Conservation (phyloP, 768 basidiomycete species). For the Glaciozyma antarctica region DNA sequence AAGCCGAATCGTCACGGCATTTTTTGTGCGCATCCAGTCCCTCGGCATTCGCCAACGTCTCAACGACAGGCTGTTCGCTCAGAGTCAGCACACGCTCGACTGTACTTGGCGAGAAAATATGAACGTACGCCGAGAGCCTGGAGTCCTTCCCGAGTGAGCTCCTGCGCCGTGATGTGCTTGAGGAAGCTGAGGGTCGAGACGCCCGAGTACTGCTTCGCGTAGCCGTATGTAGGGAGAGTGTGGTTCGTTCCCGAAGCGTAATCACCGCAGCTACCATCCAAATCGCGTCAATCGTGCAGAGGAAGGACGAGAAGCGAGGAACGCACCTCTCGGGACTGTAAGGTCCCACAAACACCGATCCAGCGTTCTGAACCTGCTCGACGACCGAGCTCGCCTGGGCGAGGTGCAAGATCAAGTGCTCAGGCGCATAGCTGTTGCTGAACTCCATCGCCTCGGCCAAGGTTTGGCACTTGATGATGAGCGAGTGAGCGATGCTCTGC, state of each 20-base stretch:
- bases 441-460: conserved; percentile 72
- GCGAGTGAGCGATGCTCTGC: conserved; percentile 76
- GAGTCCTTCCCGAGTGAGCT: conserved; percentile 71
- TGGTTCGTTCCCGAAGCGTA: conserved; percentile 99
- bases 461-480: conserved; percentile 65
- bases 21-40: conserved; percentile 86
- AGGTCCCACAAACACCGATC: conserved; percentile 89
- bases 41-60: conserved; percentile 85
- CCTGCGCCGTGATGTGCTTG: conserved; percentile 96
- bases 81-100: not conserved
- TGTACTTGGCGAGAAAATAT: not conserved
- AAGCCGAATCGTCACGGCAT: conserved; percentile 60
- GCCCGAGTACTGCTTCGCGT: conserved; percentile 78
- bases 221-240: conserved; percentile 64
- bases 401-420: conserved; percentile 89
- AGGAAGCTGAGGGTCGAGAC: conserved; percentile 97
- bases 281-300: conserved; percentile 9
- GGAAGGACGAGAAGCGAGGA: not conserved
- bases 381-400: conserved; percentile 60
- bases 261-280: conserved; percentile 75
- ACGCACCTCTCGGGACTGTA: conserved; percentile 86
- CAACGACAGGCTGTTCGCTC: conserved; percentile 47
- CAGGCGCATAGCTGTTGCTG: conserved; percentile 96
- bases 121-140: conserved; percentile 51
- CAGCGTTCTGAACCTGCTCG: conserved; percentile 71